phyloP scores from a whole-genome alignment of 371 early-diverging fungal species.

The Mucor mucedo region DNA sequence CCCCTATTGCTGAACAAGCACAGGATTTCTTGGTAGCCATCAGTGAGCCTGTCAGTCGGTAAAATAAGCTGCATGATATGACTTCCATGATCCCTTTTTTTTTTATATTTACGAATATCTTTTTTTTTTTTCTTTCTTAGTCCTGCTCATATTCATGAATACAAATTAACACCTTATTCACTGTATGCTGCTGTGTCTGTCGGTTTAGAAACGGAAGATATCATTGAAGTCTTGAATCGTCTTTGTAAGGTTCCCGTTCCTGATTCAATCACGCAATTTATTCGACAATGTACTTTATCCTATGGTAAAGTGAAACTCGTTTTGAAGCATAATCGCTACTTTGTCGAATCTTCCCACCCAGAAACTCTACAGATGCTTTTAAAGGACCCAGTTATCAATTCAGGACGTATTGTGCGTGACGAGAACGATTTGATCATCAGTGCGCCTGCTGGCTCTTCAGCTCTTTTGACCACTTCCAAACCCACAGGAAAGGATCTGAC shows the following conservation, averaged over 20 bases:
- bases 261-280: slow-evolving; percentile 83
- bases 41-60: slow-evolving; percentile 96
- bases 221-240: slow-evolving; percentile 91
- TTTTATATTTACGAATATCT: background rate
- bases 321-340: slow-evolving; percentile 94
- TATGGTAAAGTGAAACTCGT: slow-evolving; percentile 99
- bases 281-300: slow-evolving; percentile 89
- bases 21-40: slow-evolving; percentile 99
- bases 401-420: slow-evolving; percentile 67
- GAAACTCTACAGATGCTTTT: slow-evolving; percentile 86
- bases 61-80: slow-evolving; percentile 6
- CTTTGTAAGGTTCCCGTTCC: slow-evolving; percentile 93
- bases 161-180: slow-evolving; percentile 96
- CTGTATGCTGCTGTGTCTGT: slow-evolving; percentile 99
- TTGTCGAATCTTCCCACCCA: slow-evolving; percentile 89
- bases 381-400: slow-evolving; percentile 79
- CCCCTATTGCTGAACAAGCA: slow-evolving; percentile 93
- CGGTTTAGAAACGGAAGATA: slow-evolving; percentile 96
- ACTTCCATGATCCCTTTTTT: background rate
- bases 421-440: slow-evolving; percentile 47
- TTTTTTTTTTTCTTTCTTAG: slow-evolving; percentile 44
- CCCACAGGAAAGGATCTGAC: slow-evolving; percentile 67
- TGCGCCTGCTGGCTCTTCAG: slow-evolving; percentile 35
- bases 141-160: slow-evolving; percentile 97
- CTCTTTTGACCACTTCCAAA: slow-evolving; percentile 42